Percentiles rank a stretch among this genome's conserved stretches.
phyloP scores from a whole-genome alignment of 1,284 basidiomycete species.

The Fomitiporia mediterranea region DNA sequence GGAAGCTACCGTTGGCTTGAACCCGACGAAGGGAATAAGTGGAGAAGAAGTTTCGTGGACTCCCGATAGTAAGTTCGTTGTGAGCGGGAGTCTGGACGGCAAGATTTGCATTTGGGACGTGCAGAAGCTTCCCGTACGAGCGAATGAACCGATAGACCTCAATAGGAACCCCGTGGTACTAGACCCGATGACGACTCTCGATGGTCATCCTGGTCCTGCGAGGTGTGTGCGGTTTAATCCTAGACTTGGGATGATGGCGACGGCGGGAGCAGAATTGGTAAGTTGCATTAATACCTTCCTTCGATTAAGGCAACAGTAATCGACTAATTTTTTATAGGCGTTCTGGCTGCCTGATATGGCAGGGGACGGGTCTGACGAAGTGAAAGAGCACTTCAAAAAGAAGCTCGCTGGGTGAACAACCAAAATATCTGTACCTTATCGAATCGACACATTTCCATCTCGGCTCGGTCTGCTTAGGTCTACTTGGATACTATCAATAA shows the following conservation, averaged over 20 bases:
- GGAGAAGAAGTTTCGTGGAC: conserved; percentile 93
- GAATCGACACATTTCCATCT: too few species aligned
- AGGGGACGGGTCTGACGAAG: conserved; percentile 44
- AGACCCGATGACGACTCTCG: conserved; percentile 53
- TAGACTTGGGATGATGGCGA: conserved; percentile 81
- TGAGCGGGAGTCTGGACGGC: conserved; percentile 81
- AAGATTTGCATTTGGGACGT: conserved; percentile 79
- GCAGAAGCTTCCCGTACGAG: conserved; percentile 48
- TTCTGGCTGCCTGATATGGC: conserved; percentile 78
- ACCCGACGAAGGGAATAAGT: conserved; percentile 71
- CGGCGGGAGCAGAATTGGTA: conserved; percentile 82
- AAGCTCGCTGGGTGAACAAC: conserved; percentile 4
- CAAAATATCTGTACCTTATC: not conserved
- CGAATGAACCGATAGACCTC: conserved; percentile 45
- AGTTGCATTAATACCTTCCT: conserved; percentile 30
- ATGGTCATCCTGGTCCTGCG: conserved; percentile 77
- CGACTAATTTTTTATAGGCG: conserved; percentile 52
- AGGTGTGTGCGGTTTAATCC: conserved; percentile 88
- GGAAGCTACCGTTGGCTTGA: conserved; percentile 51
- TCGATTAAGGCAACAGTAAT: conserved; percentile 17
- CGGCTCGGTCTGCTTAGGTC: too few species aligned
- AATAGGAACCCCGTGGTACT: conserved; percentile 48
- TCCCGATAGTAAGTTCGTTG: conserved; percentile 83
- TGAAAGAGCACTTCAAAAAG: conserved; percentile 45
- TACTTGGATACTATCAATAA: conserved; percentile 28